phyloP scores from a whole-genome alignment of 352 stramenopile genomes.

The Phytopythium montanum region DNA sequence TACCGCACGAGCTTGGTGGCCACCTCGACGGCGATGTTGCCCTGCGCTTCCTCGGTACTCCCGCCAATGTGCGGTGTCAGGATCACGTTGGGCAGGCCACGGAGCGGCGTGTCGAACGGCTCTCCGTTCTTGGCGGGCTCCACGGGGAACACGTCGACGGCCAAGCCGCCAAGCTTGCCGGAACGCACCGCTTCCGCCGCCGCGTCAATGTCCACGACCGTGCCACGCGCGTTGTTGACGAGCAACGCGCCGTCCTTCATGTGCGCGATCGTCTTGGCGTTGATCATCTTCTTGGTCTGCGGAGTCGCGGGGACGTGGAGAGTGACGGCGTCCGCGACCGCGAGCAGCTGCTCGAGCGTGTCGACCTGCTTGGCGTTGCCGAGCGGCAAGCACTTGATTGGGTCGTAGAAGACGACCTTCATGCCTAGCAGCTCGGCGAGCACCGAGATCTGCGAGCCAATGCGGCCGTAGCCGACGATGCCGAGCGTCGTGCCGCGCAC shows the following conservation, averaged over 20 bases:
- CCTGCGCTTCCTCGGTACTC: slow-evolving; percentile 95
- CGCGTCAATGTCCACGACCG: slow-evolving; percentile 93
- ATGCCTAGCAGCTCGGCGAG: slow-evolving; percentile 89
- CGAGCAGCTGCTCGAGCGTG: slow-evolving; percentile 80
- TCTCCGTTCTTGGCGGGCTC: slow-evolving; percentile 87
- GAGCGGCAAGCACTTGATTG: slow-evolving; percentile 77
- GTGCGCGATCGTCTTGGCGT: slow-evolving; percentile 75
- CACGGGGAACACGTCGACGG: slow-evolving; percentile 88
- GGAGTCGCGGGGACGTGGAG: slow-evolving; percentile 96
- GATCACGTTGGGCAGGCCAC: slow-evolving; percentile 91
- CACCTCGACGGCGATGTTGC: slow-evolving; percentile 86
- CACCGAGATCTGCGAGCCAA: slow-evolving; percentile 80
- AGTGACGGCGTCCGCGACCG: slow-evolving; percentile 89
- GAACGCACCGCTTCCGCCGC: slow-evolving; percentile 88
- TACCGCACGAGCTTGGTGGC: slow-evolving; percentile 79
- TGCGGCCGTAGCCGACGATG: slow-evolving; percentile 79
- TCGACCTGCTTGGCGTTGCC: slow-evolving; percentile 83
- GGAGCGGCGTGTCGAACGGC: slow-evolving; percentile 82
- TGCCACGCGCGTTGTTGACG: slow-evolving; percentile 95
- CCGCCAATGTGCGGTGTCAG: slow-evolving; percentile 95
- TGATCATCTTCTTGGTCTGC: slow-evolving; percentile 92
- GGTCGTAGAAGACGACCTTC: slow-evolving; percentile 94
- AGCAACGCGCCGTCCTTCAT: slow-evolving; percentile 93
- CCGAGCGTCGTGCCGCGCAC: slow-evolving; percentile 78
- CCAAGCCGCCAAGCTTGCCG: slow-evolving; percentile 75